phyloP scores from a whole-genome alignment of 2,329 filamentous ascomycete genomes.

The Alternaria hordeiaustralica region DNA sequence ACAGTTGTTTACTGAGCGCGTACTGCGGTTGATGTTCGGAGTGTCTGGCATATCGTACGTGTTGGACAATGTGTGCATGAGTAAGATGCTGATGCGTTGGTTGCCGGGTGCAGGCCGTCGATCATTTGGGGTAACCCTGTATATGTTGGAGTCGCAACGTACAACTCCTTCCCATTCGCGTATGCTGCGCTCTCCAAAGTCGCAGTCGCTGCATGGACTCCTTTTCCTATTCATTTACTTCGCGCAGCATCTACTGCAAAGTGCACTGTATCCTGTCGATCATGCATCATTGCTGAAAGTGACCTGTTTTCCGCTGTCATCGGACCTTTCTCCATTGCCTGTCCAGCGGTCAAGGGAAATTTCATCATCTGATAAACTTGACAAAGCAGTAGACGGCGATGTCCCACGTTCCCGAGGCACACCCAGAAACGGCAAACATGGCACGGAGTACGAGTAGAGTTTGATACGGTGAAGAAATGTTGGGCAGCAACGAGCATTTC shows the following conservation, averaged over 20 bases:
- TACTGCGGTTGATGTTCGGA: background rate
- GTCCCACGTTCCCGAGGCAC: background rate
- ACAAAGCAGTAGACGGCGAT: background rate
- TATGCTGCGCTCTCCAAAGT: background rate
- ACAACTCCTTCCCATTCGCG: background rate
- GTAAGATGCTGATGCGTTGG: background rate
- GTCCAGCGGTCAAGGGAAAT: background rate
- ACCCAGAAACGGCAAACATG: background rate
- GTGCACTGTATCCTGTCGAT: background rate
- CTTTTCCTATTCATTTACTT: background rate
- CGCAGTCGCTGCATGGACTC: background rate
- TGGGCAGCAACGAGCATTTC: conserved; percentile 1
- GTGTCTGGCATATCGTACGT: background rate
- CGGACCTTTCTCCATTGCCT: background rate
- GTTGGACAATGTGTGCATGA: conserved; percentile 7
- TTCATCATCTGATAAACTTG: background rate
- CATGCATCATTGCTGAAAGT: background rate
- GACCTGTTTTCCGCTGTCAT: background rate
- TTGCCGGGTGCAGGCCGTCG: background rate
- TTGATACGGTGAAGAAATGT: conserved; percentile 4
- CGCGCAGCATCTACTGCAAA: background rate
- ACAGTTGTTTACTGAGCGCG: background rate
- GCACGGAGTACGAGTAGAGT: background rate
- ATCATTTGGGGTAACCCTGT: background rate
- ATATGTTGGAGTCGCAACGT: background rate